Evolutionary conservation across 495 filamentous ascomycete genomes (phyloP), one percentile per base, ranked within the genome.

Genomic region (Aspergillus diversus): DNA sequence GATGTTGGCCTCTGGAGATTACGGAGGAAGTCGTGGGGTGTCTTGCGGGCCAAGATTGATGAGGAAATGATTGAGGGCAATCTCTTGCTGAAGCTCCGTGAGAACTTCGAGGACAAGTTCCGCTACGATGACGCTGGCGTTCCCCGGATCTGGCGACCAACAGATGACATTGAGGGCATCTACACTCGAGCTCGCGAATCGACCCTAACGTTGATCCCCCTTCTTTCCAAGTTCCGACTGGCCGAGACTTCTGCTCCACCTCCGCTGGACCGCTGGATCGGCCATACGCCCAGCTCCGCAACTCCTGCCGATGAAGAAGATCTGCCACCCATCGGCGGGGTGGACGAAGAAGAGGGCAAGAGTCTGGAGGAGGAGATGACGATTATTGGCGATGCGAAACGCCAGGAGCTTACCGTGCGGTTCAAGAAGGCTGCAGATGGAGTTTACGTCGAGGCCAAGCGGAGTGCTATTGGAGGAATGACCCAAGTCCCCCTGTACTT

Each of bases 41-140:
- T 93, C 7, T 79, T 99, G 59, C 84, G 90, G 34, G 88, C 90
- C 48, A 96, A 91, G 78, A 91, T 99, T 66, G 96, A 97, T 21
- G 95, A 99, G 73, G 95, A 99, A 74, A 92, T 98, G 74, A 94
- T 93, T 84, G 95, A 98, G 75, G 93, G 94, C 60, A 99, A 98
- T 71, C 84, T 99, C 56, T 78, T 99, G 7, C 84, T 99, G 61
- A 99, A 99, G 75, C 84, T 99, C 33, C 88, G 95, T 7, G 95
- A 99, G 77, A 98, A 97, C 75, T 99, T 99, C 66, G 95, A 99
- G 69, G 95, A 99, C 77, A 97, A 96, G 72, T 99, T 99, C 84
- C 90, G 95, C 59, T 99, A 99, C 68, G 96, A 99, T 65, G 93
- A 96, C 52, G 87, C 86, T 13, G 96, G 96, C 39, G 96, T 99